phyloP scores from a whole-genome alignment of 208 protist species.

The Trypanosoma platydactyli region DNA sequence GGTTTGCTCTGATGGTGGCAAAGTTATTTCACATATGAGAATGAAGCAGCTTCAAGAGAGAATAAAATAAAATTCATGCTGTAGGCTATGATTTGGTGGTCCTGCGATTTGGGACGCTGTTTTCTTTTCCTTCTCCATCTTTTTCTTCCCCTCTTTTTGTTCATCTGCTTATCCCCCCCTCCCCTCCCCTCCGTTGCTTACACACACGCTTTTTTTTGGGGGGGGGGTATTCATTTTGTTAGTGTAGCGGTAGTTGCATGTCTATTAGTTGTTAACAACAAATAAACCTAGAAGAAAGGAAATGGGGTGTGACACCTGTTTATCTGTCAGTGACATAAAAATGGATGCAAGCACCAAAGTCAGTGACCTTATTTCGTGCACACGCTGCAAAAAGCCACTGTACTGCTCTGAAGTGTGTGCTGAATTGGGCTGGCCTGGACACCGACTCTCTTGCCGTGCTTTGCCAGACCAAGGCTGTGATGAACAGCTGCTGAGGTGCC shows the following conservation, averaged over 20 bases:
- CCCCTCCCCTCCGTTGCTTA: too few species aligned
- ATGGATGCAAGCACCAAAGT: background rate
- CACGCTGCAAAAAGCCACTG: constrained; percentile 1
- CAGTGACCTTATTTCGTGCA: background rate
- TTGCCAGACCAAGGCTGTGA: background rate
- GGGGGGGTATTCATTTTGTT: too few species aligned
- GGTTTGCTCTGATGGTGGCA: constrained; percentile 42
- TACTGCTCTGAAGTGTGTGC: constrained; percentile 8
- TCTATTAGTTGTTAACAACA: too few species aligned
- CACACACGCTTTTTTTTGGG: too few species aligned
- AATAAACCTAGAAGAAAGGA: background rate
- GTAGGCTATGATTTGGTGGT: background rate
- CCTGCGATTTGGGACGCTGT: too few species aligned
- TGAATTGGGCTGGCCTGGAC: constrained; percentile 6
- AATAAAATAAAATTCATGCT: background rate
- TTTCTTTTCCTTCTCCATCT: background rate
- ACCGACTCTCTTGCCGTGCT: background rate
- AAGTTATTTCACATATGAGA: constrained; percentile 50
- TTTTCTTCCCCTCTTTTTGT: background rate
- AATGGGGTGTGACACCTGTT: background rate
- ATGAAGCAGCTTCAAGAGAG: background rate
- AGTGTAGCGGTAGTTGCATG: too few species aligned
- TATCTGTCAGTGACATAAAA: background rate
- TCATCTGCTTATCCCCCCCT: too few species aligned
- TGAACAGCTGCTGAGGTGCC: too few species aligned